Evolutionary conservation across 306 rosid genomes (phyloP), one percentile per base, ranked within the genome.

Genomic region (Trifolium fragiferum): DNA sequence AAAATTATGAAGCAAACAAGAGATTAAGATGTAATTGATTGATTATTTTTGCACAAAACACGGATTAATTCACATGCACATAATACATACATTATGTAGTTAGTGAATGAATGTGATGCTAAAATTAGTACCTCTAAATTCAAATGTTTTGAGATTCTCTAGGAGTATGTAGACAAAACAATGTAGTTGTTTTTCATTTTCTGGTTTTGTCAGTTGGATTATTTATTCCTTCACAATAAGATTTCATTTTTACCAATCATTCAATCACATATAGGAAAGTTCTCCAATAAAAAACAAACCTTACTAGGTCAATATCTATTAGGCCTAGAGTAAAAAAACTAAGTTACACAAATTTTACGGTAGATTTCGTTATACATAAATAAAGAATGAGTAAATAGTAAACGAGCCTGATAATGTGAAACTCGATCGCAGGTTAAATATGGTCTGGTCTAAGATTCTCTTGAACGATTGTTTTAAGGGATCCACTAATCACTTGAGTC

Each of bases 1-100:
- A 95, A 92, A 90, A 87, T 82, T 70, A 87, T 87, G 92, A 87
- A 89, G 82, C 79, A 82, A 92, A 93, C 97, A 90, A 88, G 80
- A 87, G 62, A 66, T 79, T 82, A 43, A 63, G 43, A 77, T 78
- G 87, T 80, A 82, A 71, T 83, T 71, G 53, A 70, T 84, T 80
- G 80, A 59, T 84, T 85, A 84, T 83, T 66, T 77, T 80, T 87
- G 93, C 98, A 88, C 55, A 87, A 88, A 86, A 86, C 79, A 81
- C 90, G 90, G 94, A 83, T 37, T 37, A 37, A 37, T 82, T 86
- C 89, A 86, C 96, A 89, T 85, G 97, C 78, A 87, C 91, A 83
- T 76, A 79, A 75, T 79, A 59, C 81, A 75, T 79, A 59, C 81
- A 79, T 68, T 37, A 37, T 37, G 40, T 37, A 37, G 40, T 37